A percentile compares a stretch with the other conserved stretches of the same genome.
Evolutionary conservation across 176 grass and related monocot genomes (phyloP).

Genomic region (Bothriochloa decipiens): DNA sequence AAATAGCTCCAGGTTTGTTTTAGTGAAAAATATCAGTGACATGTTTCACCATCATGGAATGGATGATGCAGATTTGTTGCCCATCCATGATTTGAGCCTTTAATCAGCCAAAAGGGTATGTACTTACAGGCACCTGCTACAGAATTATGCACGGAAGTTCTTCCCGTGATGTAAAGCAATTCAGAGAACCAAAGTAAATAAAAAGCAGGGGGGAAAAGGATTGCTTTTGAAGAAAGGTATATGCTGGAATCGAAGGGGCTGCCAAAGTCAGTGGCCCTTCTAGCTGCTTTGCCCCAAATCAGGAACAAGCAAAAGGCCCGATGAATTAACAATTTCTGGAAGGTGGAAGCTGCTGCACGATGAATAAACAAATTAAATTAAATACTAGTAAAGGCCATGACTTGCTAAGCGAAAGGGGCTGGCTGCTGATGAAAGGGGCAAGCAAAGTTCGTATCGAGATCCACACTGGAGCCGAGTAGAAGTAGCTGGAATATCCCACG

Average conservation of each 20-base stretch:
- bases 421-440: slow-evolving; percentile 31
- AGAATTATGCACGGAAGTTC: background rate
- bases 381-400: slow-evolving; percentile 32
- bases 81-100: slow-evolving; percentile 1
- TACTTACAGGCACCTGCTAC: slow-evolving; percentile 2
- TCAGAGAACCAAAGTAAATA: slow-evolving; percentile 14
- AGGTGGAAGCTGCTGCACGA: slow-evolving; percentile 31
- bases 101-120: slow-evolving; percentile 22
- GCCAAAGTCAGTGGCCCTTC: slow-evolving; percentile 35
- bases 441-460: slow-evolving; percentile 51
- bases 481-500: slow-evolving; percentile 52
- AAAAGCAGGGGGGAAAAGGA: slow-evolving; percentile 26
- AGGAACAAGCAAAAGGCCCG: slow-evolving; percentile 46
- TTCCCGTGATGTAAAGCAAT: slow-evolving; percentile 41
- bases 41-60: background rate
- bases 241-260: slow-evolving; percentile 38
- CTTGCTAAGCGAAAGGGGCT: slow-evolving; percentile 38
- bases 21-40: slow-evolving; percentile 15
- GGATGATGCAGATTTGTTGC: slow-evolving; percentile 11
- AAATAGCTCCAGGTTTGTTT: background rate
- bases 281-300: slow-evolving; percentile 47
- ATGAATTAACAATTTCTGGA: slow-evolving; percentile 50
- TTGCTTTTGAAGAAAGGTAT: slow-evolving; percentile 56
- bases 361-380: slow-evolving; percentile 13
- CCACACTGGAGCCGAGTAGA: slow-evolving; percentile 37